phyloP scores from a whole-genome alignment of 495 filamentous ascomycete genomes.

The Mycothermus thermophilus region DNA sequence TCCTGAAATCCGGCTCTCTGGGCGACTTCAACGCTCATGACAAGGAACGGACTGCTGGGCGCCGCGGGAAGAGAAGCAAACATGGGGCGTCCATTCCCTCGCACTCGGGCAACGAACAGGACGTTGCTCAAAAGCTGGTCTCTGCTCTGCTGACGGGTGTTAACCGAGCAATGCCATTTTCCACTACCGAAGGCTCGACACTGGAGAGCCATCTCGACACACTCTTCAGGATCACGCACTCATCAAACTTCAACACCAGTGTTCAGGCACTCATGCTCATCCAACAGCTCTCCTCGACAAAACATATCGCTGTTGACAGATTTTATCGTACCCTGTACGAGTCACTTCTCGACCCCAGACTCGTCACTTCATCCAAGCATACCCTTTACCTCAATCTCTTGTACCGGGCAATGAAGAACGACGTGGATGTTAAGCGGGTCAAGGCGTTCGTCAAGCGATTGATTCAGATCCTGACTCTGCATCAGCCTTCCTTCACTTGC shows the following conservation, averaged over 20 bases:
- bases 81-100: slow-evolving; percentile 7
- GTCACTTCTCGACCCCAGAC: slow-evolving; percentile 77
- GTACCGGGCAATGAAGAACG: slow-evolving; percentile 73
- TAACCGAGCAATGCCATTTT: slow-evolving; percentile 89
- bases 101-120: slow-evolving; percentile 31
- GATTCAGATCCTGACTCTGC: slow-evolving; percentile 69
- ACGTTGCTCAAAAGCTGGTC: slow-evolving; percentile 69
- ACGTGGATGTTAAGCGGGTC: slow-evolving; percentile 72
- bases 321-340: slow-evolving; percentile 95
- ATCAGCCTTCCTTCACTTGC: slow-evolving; percentile 85
- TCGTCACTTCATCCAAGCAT: slow-evolving; percentile 85
- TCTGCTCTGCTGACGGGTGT: slow-evolving; percentile 85
- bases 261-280: slow-evolving; percentile 93
- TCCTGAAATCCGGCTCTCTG: slow-evolving; percentile 46
- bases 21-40: slow-evolving; percentile 14
- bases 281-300: slow-evolving; percentile 72
- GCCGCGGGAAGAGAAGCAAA: slow-evolving; percentile 12
- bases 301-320: slow-evolving; percentile 64
- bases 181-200: slow-evolving; percentile 60
- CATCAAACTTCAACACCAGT: slow-evolving; percentile 96
- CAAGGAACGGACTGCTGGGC: slow-evolving; percentile 8
- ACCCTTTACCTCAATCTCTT: slow-evolving; percentile 86
- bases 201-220: slow-evolving; percentile 84
- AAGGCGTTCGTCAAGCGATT: slow-evolving; percentile 92
- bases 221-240: slow-evolving; percentile 88